These are phyloP conservation scores for Pontederia paniculata DNA, from an alignment of 176 grass and related monocot genomes.

Conservation along the genomic window DNA sequence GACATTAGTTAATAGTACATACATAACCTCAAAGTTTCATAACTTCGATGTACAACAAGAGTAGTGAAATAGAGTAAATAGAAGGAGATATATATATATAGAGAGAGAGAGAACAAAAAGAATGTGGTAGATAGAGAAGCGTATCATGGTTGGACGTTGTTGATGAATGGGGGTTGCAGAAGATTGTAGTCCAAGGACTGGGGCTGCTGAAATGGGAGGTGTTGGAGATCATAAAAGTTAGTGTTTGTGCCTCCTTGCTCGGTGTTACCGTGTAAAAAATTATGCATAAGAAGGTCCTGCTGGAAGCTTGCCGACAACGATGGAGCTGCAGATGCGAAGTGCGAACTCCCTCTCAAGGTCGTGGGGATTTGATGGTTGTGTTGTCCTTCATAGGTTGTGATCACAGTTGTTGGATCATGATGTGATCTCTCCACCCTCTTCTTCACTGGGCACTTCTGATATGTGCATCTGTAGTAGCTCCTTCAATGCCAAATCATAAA, in stretches of 20 bases:
- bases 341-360: constrained; percentile 50
- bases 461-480: constrained; percentile 98
- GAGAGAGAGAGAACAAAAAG: too few relatives aligned
- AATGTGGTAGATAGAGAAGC: too few relatives aligned
- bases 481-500: constrained; percentile 21
- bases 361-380: constrained; percentile 76
- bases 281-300: constrained; percentile 5
- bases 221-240: constrained; percentile 9
- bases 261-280: neutral
- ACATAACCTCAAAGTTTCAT: too few relatives aligned
- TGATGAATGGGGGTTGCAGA: constrained; percentile 68
- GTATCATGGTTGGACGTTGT: too few relatives aligned
- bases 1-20: too few relatives aligned
- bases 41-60: too few relatives aligned
- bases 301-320: neutral
- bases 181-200: constrained; percentile 48
- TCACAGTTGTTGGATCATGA: constrained; percentile 68
- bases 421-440: constrained; percentile 93
- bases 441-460: constrained; percentile 90
- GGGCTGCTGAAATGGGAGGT: neutral
- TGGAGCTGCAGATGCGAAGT: constrained; percentile 41
- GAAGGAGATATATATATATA: too few relatives aligned
- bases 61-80: too few relatives aligned
- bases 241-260: constrained; percentile 13
- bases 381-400: constrained; percentile 94